A percentile compares a stretch with the other conserved stretches of the same genome.
phyloP scores from a whole-genome alignment of 331 rosid species.

The Pyracantha coccinea region DNA sequence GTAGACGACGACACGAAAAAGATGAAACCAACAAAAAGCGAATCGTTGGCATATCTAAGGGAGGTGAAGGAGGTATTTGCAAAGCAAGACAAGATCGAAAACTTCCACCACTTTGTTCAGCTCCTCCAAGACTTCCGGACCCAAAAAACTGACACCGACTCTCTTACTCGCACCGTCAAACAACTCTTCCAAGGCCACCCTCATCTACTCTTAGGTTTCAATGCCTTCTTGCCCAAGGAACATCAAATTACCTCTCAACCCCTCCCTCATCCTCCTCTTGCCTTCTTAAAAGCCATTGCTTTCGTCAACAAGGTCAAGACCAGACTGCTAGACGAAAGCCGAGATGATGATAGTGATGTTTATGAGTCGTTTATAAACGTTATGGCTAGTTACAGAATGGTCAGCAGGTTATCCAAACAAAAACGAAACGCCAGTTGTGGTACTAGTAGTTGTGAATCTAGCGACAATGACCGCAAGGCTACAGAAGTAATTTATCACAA shows the following conservation, averaged over 20 bases:
- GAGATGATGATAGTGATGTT: conserved; percentile 18
- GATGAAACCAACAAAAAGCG: neutral
- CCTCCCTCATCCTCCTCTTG: neutral
- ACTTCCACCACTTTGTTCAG: neutral
- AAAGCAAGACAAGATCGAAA: neutral
- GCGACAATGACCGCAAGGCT: neutral
- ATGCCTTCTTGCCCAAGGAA: neutral
- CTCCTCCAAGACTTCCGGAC: neutral
- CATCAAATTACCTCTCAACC: neutral
- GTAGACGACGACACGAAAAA: neutral
- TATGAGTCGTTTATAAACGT: conserved; percentile 75
- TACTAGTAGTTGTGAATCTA: neutral
- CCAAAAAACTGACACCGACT: neutral
- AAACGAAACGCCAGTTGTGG: conserved; percentile 38
- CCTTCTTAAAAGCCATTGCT: conserved; percentile 57
- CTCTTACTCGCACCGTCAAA: neutral
- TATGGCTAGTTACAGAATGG: conserved; percentile 51
- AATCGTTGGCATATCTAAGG: neutral
- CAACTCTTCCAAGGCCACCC: neutral
- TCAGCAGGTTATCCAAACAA: neutral
- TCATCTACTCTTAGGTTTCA: neutral
- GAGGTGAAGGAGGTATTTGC: neutral
- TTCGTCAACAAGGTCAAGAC: conserved; percentile 89
- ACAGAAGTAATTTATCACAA: conserved; percentile 5
- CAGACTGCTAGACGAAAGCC: conserved; percentile 65